phyloP scores from a whole-genome alignment of 768 basidiomycete genomes.

The Boletus insuetus region DNA sequence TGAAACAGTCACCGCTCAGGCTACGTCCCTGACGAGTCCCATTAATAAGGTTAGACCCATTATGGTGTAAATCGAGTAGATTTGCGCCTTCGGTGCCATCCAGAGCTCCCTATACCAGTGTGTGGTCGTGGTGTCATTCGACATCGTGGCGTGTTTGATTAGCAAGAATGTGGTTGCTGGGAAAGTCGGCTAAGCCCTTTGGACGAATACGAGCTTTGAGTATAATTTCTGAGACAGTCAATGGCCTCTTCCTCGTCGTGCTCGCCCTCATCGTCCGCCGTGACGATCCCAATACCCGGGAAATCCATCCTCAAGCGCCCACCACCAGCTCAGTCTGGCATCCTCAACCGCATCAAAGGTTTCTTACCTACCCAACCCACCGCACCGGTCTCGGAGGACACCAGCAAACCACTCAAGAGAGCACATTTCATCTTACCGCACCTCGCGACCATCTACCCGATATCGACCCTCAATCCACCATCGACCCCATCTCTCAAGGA shows the following conservation, averaged over 20 bases:
- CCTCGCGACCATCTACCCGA: slow-evolving; percentile 87
- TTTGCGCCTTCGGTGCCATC: no score
- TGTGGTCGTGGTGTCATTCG: no score
- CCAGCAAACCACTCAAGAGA: slow-evolving; percentile 67
- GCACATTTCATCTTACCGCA: slow-evolving; percentile 91
- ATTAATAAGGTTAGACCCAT: no score
- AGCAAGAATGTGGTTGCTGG: not conserved
- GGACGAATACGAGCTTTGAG: no score
- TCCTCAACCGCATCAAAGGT: slow-evolving; percentile 72
- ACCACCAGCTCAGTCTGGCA: slow-evolving; percentile 61
- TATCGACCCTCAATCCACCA: slow-evolving; percentile 81
- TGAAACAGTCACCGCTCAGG: no score
- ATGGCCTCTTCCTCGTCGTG: slow-evolving; percentile 42
- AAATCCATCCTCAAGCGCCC: slow-evolving; percentile 82
- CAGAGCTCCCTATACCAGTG: no score
- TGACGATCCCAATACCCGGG: slow-evolving; percentile 75
- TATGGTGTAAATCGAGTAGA: no score
- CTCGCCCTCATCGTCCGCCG: slow-evolving; percentile 76
- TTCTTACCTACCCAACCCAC: slow-evolving; percentile 62
- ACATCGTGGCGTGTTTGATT: no score
- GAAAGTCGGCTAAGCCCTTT: not conserved
- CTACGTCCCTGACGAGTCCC: no score
- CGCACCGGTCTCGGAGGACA: slow-evolving; percentile 34
- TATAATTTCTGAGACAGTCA: not conserved
- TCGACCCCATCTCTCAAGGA: slow-evolving; percentile 75